These are phyloP conservation scores for Solanum tacnaense DNA, from an alignment of 257 asterid species.

Conservation along the genomic window DNA sequence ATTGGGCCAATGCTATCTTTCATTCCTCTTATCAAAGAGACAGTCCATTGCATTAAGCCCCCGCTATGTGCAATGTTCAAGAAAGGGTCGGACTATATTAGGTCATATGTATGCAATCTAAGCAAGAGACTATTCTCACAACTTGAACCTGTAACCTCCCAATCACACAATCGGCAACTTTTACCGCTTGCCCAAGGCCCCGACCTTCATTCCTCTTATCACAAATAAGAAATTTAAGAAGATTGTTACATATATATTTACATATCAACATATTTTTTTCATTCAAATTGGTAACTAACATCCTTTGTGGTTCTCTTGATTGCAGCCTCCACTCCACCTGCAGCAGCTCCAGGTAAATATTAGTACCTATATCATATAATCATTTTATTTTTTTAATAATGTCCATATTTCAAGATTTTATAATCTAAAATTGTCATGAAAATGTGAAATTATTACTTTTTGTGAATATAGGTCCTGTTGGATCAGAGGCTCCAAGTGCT, in stretches of 20 bases:
- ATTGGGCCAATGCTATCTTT: not conserved
- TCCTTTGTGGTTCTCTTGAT: not conserved
- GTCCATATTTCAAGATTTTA: not conserved
- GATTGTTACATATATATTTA: no score
- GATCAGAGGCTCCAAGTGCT: slow-evolving; percentile 6
- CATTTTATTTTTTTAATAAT: not conserved
- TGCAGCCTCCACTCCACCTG: slow-evolving; percentile 19
- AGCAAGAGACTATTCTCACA: not conserved
- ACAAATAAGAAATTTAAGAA: not conserved
- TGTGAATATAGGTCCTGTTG: slow-evolving; percentile 7
- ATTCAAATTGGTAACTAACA: not conserved
- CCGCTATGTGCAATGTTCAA: not conserved
- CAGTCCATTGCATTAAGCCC: no score
- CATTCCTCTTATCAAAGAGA: not conserved
- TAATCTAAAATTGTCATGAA: not conserved
- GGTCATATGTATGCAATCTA: not conserved
- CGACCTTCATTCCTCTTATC: not conserved
- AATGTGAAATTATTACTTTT: not conserved
- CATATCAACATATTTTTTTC: not conserved
- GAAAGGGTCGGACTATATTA: not conserved
- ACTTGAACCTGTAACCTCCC: not conserved
- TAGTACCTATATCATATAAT: not conserved
- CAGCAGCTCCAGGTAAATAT: slow-evolving; percentile 25
- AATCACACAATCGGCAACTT: no score
- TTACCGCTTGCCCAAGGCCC: no score